These are phyloP conservation scores for Rosellinia necatrix DNA, from an alignment of 2,329 filamentous ascomycete genomes.

Conservation along the genomic window DNA sequence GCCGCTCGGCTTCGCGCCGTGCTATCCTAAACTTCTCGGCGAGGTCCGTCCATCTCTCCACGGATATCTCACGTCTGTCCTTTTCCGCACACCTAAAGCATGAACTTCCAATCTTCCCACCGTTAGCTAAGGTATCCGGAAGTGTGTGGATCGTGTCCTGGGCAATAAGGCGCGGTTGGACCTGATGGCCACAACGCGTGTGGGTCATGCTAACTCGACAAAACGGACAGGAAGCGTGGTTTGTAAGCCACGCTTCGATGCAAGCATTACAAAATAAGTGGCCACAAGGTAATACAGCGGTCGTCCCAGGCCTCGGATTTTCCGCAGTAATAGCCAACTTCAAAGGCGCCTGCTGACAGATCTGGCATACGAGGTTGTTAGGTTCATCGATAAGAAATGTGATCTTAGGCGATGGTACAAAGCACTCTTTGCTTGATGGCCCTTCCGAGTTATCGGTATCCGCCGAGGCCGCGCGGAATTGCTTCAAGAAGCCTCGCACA, in stretches of 20 bases:
- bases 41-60: conserved; percentile 12
- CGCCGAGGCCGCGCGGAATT: background rate
- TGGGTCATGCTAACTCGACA: conserved; percentile 40
- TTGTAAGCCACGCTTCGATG: conserved; percentile 36
- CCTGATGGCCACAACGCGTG: conserved; percentile 38
- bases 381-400: conserved; percentile 38
- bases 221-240: conserved; percentile 41
- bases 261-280: conserved; percentile 42
- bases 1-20: conserved; percentile 14
- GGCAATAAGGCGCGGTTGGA: conserved; percentile 36
- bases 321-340: conserved; percentile 17
- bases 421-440: conserved; percentile 22
- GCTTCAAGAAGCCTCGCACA: conserved; percentile 20
- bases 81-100: conserved; percentile 29
- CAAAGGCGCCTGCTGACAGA: conserved; percentile 30
- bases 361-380: conserved; percentile 31
- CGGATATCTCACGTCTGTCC: background rate
- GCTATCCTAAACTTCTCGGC: conserved; percentile 22
- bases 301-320: conserved; percentile 1
- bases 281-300: conserved; percentile 44
- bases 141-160: conserved; percentile 39
- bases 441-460: background rate
- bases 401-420: conserved; percentile 34
- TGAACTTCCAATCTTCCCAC: conserved; percentile 33
- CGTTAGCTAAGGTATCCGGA: conserved; percentile 41